Base-by-base conservation (phyloP, 2,329 filamentous ascomycete species). In the Colletotrichum lupini region DNA sequence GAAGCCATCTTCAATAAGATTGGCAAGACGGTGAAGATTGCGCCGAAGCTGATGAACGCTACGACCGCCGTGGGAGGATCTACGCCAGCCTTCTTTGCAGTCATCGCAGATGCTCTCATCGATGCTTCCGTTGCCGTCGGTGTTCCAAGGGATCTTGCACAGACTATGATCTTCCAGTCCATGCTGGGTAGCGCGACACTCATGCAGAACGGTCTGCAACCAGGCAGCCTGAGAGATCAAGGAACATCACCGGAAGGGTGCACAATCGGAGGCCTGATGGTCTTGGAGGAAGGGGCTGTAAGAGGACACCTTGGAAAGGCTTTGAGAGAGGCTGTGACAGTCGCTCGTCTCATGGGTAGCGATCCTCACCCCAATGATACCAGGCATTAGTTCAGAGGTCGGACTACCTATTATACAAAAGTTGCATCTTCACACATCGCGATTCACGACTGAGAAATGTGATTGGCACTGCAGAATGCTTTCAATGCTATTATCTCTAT, bases 41-140 rank as follows among this genome's bases (percentile, higher is more conserved):
- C 85, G 0, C 83, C 88, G 0, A 80, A 83, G 1, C 82, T 85
- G 6, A 89, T 92, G 86, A 87, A 91, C 74, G 88, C 85, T 0
- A 84, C 83, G n/a, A 91, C 89, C 0, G 89, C 90, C 0, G 84
- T 92, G 1, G 90, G 87, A 73, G 89, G 89, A 0, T 91, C 88
- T 2, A 90, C 89, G 0, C 90, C 89, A 0, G 90, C 90, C 0
- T 91, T 92, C 80, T 89, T 87, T 72, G 88, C 89, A 0, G 81
- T 92, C 9, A 84, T 92, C 5, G 82, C 88, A 14, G 90, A 92
- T 74, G 88, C 88, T 0, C 82, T 91, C 67, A 87, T 89, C 2
- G 89, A 91, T 72, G 90, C 89, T 0, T 88, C 87, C 0, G 89
- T 92, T 0, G 89, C 90, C 0, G 90, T 91, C 81, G 90, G 90